Evolutionary conservation across 306 rosid species (phyloP), one percentile per base, ranked within the genome.

Genomic region (Vachellia pachyceras): DNA sequence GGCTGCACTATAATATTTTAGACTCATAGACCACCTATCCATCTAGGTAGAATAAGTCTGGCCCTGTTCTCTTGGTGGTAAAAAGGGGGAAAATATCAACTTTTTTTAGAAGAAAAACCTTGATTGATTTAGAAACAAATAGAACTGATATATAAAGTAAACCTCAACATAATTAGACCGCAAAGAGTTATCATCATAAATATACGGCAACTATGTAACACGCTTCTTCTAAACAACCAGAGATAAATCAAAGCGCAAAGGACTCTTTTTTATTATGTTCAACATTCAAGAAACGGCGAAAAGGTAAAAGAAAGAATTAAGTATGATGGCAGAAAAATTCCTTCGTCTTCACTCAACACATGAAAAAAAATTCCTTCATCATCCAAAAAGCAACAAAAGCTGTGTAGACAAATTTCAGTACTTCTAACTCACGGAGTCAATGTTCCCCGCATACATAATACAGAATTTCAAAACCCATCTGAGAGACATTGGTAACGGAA

Each of bases 61-160:
- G 25, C 71, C 45, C 20, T 10, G 10, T 66, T 66, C 25, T 66
- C 47, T 39, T 66, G 25, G 55, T 49, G 72, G n/a, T 65, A 3
- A 65, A 82, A 89, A 89, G 73, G 76, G 85, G 49, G 82, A 7
- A 77, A 85, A 77, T 78, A 85, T 77, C 73, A 80, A 73, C 57
- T 65, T 75, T 75, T 36, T 15, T 69, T 73, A 79, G 77, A 84
- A 75, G 77, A 79, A 77, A 70, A 61, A 67, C 73, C 46, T 82
- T 50, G 82, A 57, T 66, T 52, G 73, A 72, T 84, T 79, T 57
- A 80, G 71, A 57, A 65, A 75, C 84, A 67, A 76, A 42, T 23
- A 36, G 41, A 41, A n/a, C 6, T 9, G 14, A 39, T 4, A 37
- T 40, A 66, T 39, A 45, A 10, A 12, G 33, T 29, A 77, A 15